A percentile compares a stretch with the other conserved stretches of the same genome.
phyloP scores from a whole-genome alignment of 169 alveolate species.

The Plasmodium relictum region DNA sequence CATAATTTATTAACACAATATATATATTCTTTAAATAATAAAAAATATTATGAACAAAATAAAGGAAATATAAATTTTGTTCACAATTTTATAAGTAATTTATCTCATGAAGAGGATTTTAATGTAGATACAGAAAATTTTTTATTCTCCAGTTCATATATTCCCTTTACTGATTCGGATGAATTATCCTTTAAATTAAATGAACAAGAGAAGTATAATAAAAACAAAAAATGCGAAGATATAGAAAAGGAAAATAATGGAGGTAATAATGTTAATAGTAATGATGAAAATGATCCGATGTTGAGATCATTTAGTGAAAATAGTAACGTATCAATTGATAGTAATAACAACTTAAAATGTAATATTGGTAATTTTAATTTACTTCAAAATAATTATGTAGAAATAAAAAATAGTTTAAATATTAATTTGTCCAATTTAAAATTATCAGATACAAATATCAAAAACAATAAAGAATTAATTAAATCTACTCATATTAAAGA shows the following conservation, averaged over 20 bases:
- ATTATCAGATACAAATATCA: conserved; percentile 5
- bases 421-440: conserved; percentile 8
- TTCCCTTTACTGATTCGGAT: background rate
- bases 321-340: background rate
- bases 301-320: background rate
- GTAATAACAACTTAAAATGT: background rate
- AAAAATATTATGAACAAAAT: conserved; percentile 27
- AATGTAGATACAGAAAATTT: background rate
- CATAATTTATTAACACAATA: conserved; percentile 17
- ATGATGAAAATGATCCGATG: background rate
- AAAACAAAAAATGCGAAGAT: background rate
- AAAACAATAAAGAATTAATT: conserved; percentile 24
- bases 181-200: background rate
- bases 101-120: too few relatives aligned
- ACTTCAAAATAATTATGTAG: background rate
- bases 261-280: background rate
- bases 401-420: background rate
- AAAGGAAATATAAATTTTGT: conserved; percentile 29
- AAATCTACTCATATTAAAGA: conserved; percentile 33
- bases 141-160: too few relatives aligned
- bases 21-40: conserved; percentile 12
- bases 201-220: too few relatives aligned
- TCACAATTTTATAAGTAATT: conserved; percentile 42
- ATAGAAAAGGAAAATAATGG: background rate
- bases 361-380: background rate